Evolutionary conservation across 2,329 filamentous ascomycete genomes (phyloP).

Genomic region (Xylaria digitata): DNA sequence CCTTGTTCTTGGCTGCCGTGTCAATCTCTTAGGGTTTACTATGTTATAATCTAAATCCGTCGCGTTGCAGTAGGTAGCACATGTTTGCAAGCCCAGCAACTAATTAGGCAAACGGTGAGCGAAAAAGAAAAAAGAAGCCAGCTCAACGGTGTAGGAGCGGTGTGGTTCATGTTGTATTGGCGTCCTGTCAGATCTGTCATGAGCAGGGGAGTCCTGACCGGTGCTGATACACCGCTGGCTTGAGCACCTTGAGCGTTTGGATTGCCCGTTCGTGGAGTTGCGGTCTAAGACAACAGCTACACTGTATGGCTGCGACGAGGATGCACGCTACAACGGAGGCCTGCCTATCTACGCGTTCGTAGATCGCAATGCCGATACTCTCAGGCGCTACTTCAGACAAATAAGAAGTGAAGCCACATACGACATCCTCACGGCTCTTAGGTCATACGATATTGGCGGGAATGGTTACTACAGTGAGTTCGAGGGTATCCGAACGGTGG

Average conservation of each 20-base stretch:
- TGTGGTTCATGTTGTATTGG: slow-evolving; percentile 19
- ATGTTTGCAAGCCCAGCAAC: neutral
- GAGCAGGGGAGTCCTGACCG: slow-evolving; percentile 2
- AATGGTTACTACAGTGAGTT: too few relatives aligned
- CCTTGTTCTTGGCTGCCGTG: slow-evolving; percentile 5
- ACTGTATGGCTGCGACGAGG: neutral
- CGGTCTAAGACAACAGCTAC: neutral
- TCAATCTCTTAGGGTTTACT: slow-evolving; percentile 11
- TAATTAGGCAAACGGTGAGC: slow-evolving; percentile 29
- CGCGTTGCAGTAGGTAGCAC: slow-evolving; percentile 8
- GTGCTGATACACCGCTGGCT: neutral
- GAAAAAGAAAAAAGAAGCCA: slow-evolving; percentile 14
- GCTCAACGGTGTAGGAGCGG: slow-evolving; percentile 27
- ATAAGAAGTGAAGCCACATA: neutral
- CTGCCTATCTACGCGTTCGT: neutral
- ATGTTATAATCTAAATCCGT: slow-evolving; percentile 14
- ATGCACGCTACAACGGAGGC: too few relatives aligned
- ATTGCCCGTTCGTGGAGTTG: neutral
- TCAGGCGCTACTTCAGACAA: neutral
- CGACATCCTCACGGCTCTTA: too few relatives aligned
- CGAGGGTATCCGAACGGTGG: too few relatives aligned
- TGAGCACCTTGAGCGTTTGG: neutral
- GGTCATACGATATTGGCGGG: too few relatives aligned
- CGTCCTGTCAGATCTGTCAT: slow-evolving; percentile 19
- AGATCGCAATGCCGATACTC: neutral